Conservation (phyloP, 768 basidiomycete species). For the Hemileccinum rubropunctum region DNA sequence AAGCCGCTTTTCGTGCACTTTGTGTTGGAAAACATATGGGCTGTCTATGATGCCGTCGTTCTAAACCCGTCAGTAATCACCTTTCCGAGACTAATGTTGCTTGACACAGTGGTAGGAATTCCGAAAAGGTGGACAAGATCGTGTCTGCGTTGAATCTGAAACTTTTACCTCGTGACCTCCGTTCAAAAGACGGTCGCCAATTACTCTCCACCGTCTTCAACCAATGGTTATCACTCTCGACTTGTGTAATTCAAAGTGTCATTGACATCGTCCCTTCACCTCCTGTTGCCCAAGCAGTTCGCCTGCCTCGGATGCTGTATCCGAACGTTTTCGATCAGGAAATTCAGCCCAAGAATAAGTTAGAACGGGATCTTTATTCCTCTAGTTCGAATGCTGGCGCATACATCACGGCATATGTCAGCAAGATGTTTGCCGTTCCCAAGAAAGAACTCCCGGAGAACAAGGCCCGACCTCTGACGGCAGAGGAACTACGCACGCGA, state of each 20-base stretch:
- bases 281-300: constrained; percentile 69
- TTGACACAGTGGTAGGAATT: constrained; percentile 55
- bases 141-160: constrained; percentile 78
- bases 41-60: constrained; percentile 88
- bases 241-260: constrained; percentile 85
- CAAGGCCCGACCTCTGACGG: constrained; percentile 71
- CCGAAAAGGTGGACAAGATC: constrained; percentile 88
- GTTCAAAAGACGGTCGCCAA: constrained; percentile 84
- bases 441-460: constrained; percentile 80
- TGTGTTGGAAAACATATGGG: constrained; percentile 96
- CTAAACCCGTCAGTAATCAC: constrained; percentile 75
- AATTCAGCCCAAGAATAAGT: constrained; percentile 64
- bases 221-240: constrained; percentile 95
- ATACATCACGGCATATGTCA: constrained; percentile 81
- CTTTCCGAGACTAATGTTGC: background rate
- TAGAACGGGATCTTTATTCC: constrained; percentile 81
- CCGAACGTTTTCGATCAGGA: constrained; percentile 66
- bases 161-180: constrained; percentile 84
- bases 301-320: constrained; percentile 91
- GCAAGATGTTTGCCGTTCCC: constrained; percentile 98
- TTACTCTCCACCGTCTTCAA: constrained; percentile 85
- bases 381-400: constrained; percentile 60
- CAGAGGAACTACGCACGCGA: constrained; percentile 76
- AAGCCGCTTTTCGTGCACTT: constrained; percentile 98
- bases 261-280: constrained; percentile 96